Evolutionary conservation across 2,329 filamentous ascomycete species (phyloP).

Genomic region (Rasamsonia emersonii): DNA sequence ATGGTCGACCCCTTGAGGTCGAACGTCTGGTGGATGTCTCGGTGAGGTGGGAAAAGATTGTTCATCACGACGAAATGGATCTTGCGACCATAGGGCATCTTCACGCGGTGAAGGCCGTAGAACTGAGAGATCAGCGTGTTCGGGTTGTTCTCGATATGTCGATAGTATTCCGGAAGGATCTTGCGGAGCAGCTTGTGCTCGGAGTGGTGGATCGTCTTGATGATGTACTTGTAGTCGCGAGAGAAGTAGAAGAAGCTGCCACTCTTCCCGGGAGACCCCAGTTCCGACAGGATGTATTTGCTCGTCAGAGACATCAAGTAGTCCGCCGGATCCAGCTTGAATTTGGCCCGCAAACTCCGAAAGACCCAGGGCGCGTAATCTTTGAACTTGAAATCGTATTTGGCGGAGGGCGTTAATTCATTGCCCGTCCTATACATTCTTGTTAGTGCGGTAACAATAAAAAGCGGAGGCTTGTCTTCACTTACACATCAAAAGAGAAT

Average conservation of each 20-base stretch:
- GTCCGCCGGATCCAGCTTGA: slow-evolving; percentile 89
- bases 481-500: slow-evolving; percentile 96
- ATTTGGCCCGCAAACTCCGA: slow-evolving; percentile 76
- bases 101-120: slow-evolving; percentile 92
- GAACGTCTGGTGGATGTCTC: slow-evolving; percentile 95
- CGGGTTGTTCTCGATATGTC: slow-evolving; percentile 84
- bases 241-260: slow-evolving; percentile 99
- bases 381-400: slow-evolving; percentile 99
- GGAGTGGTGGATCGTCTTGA: slow-evolving; percentile 96
- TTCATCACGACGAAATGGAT: slow-evolving; percentile 99
- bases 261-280: slow-evolving; percentile 95
- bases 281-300: slow-evolving; percentile 96
- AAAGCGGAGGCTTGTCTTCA: slow-evolving; percentile 13
- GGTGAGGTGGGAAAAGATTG: slow-evolving; percentile 93
- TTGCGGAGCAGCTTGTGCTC: slow-evolving; percentile 51
- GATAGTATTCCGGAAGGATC: slow-evolving; percentile 75
- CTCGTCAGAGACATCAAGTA: slow-evolving; percentile 97
- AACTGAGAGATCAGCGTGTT: slow-evolving; percentile 97
- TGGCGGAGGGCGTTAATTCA: slow-evolving; percentile 92
- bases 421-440: slow-evolving; percentile 66
- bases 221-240: slow-evolving; percentile 99
- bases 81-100: slow-evolving; percentile 96
- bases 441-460: slow-evolving; percentile 16
- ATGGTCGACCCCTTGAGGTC: slow-evolving; percentile 95
- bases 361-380: slow-evolving; percentile 99